A percentile compares a stretch with the other conserved stretches of the same genome.
phyloP scores from a whole-genome alignment of 1,284 basidiomycete genomes.

The Tremellales sp. region DNA sequence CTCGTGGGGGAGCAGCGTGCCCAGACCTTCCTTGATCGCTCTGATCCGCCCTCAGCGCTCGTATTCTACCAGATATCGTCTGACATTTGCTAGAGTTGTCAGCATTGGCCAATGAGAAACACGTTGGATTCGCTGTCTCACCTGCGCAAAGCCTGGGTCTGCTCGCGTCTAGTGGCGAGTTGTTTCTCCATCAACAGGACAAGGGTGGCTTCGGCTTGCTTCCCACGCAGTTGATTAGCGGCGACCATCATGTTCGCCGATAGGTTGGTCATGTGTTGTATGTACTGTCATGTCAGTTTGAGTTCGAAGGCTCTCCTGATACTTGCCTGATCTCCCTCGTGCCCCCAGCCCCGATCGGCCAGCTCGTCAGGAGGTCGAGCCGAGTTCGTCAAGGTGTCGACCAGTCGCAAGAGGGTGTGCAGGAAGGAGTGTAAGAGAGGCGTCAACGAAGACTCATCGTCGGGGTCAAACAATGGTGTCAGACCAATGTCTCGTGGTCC shows the following conservation, averaged over 20 bases:
- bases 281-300: too few relatives aligned
- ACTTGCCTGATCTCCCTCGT: constrained; percentile 43
- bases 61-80: neutral
- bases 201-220: constrained; percentile 43
- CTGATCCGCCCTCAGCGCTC: neutral
- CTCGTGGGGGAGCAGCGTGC: too few relatives aligned
- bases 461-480: constrained; percentile 24
- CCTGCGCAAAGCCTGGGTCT: constrained; percentile 29
- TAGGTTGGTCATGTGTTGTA: constrained; percentile 43
- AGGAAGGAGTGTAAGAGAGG: constrained; percentile 39
- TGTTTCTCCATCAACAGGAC: constrained; percentile 45
- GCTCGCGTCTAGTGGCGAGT: constrained; percentile 26
- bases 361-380: constrained; percentile 38
- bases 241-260: constrained; percentile 44
- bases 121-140: constrained; percentile 10
- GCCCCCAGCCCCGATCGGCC: constrained; percentile 26
- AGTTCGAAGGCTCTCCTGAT: too few relatives aligned
- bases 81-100: neutral
- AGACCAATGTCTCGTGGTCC: constrained; percentile 28
- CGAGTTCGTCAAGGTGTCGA: constrained; percentile 37
- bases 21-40: too few relatives aligned
- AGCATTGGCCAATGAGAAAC: neutral
- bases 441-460: constrained; percentile 26
- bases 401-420: constrained; percentile 37
- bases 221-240: constrained; percentile 36